Evolutionary conservation across 805 yeast genomes (phyloP).

Genomic region (Kazachstania africana): DNA sequence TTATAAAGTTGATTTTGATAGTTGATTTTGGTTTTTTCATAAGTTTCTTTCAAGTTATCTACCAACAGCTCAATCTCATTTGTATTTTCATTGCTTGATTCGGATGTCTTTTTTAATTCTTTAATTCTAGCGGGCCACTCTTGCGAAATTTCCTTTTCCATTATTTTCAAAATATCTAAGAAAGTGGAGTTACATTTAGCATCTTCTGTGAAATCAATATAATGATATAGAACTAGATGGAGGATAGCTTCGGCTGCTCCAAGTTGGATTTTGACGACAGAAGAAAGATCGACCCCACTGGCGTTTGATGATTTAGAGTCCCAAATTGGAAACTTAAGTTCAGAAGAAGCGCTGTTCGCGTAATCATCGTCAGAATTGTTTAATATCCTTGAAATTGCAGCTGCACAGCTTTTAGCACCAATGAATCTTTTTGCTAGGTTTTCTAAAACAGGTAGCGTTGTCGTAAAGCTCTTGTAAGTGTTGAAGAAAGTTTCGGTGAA

Average conservation of each 20-base stretch:
- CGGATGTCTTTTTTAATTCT: conserved; percentile 15
- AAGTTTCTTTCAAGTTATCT: conserved; percentile 30
- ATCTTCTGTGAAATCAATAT: conserved; percentile 63
- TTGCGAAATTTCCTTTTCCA: conserved; percentile 51
- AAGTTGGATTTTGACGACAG: conserved; percentile 66
- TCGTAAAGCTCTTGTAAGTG: conserved; percentile 54
- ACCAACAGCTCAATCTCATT: conserved; percentile 21
- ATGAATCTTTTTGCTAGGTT: conserved; percentile 43
- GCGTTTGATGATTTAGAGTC: conserved; percentile 28
- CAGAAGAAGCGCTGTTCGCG: conserved; percentile 2
- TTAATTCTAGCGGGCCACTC: conserved; percentile 39
- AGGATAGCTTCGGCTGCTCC: conserved; percentile 71
- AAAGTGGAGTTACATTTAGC: conserved; percentile 45
- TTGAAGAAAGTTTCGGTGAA: conserved; percentile 61
- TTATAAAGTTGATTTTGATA: conserved; percentile 62
- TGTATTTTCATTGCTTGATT: conserved; percentile 8
- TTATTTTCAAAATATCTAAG: conserved; percentile 50
- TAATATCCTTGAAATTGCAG: conserved; percentile 33
- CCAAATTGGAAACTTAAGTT: conserved; percentile 49
- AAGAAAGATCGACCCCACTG: conserved; percentile 47
- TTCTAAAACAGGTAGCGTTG: conserved; percentile 41
- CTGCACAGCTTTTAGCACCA: conserved; percentile 53
- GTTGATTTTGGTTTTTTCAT: conserved; percentile 53
- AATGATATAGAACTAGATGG: conserved; percentile 60
- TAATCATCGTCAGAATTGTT: neutral